These are phyloP conservation scores for Nemania sp. DNA, from an alignment of 2,329 filamentous ascomycete species.

Conservation along the genomic window DNA sequence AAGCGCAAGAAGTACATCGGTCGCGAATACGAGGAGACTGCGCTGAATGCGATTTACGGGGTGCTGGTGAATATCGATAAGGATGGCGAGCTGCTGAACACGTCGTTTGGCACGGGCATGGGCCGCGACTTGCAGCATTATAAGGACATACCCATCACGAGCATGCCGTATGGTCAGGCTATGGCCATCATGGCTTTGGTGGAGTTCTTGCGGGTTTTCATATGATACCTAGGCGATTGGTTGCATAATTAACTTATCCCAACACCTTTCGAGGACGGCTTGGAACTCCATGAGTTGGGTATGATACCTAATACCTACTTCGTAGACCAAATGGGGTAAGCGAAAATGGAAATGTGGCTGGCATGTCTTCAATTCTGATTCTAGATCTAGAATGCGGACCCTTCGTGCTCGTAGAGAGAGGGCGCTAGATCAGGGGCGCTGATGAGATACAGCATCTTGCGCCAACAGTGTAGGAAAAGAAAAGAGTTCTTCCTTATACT, in stretches of 20 bases:
- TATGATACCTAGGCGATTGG: slow-evolving; percentile 29
- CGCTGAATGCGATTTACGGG: slow-evolving; percentile 67
- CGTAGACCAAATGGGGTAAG: too few species aligned
- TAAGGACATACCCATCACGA: slow-evolving; percentile 73
- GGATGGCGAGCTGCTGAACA: slow-evolving; percentile 71
- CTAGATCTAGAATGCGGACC: too few species aligned
- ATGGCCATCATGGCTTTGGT: slow-evolving; percentile 84
- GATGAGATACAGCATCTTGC: too few species aligned
- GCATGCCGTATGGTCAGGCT: slow-evolving; percentile 83
- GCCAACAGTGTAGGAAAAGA: too few species aligned
- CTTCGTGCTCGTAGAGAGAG: too few species aligned
- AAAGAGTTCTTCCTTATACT: too few species aligned
- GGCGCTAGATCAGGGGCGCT: too few species aligned
- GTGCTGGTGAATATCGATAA: slow-evolving; percentile 67
- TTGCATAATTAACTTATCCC: background rate
- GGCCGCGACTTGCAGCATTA: slow-evolving; percentile 74
- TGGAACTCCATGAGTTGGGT: too few species aligned
- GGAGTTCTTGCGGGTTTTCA: slow-evolving; percentile 68
- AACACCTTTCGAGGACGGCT: too few species aligned
- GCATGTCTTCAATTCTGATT: too few species aligned
- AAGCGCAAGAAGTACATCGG: slow-evolving; percentile 70
- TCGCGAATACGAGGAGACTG: slow-evolving; percentile 61
- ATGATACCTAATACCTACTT: too few species aligned
- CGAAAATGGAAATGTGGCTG: too few species aligned
- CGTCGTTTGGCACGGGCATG: slow-evolving; percentile 80